phyloP scores from a whole-genome alignment of 208 protist genomes.

The Crithidia fasciculata region DNA sequence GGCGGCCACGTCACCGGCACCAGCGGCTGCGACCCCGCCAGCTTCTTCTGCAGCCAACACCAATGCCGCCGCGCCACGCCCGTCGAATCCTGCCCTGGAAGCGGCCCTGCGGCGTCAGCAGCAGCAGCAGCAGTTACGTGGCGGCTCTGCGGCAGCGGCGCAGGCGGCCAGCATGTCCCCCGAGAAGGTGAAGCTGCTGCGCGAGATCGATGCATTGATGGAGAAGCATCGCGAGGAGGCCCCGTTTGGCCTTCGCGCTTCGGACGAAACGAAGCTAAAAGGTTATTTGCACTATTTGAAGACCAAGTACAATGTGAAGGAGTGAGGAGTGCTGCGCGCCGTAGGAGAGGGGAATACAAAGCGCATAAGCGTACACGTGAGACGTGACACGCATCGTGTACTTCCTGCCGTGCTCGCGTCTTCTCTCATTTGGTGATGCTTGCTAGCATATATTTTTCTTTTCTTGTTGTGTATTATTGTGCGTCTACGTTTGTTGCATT shows the following conservation, averaged over 20 bases:
- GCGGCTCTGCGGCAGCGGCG: not conserved
- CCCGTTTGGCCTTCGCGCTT: slow-evolving; percentile 77
- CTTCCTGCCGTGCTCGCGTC: too few species aligned
- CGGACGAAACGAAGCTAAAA: slow-evolving; percentile 67
- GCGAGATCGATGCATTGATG: slow-evolving; percentile 62
- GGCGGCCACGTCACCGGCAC: not conserved
- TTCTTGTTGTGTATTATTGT: too few species aligned
- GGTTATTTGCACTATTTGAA: slow-evolving; percentile 73
- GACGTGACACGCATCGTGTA: too few species aligned
- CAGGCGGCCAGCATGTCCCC: slow-evolving; percentile 30
- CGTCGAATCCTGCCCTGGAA: slow-evolving; percentile 65
- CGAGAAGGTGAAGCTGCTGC: slow-evolving; percentile 63
- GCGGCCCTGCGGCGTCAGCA: slow-evolving; percentile 79
- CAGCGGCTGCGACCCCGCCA: not conserved
- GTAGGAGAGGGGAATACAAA: not conserved
- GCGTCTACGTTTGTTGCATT: not conserved
- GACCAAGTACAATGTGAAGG: slow-evolving; percentile 41
- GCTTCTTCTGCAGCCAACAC: not conserved
- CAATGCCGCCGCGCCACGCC: not conserved
- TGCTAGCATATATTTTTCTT: too few species aligned
- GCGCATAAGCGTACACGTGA: too few species aligned
- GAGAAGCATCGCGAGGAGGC: slow-evolving; percentile 45
- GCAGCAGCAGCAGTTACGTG: slow-evolving; percentile 31
- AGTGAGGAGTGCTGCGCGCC: not conserved
- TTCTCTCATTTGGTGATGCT: too few species aligned